phyloP scores from a whole-genome alignment of 352 stramenopile genomes.

The Lagenidium giganteum region DNA sequence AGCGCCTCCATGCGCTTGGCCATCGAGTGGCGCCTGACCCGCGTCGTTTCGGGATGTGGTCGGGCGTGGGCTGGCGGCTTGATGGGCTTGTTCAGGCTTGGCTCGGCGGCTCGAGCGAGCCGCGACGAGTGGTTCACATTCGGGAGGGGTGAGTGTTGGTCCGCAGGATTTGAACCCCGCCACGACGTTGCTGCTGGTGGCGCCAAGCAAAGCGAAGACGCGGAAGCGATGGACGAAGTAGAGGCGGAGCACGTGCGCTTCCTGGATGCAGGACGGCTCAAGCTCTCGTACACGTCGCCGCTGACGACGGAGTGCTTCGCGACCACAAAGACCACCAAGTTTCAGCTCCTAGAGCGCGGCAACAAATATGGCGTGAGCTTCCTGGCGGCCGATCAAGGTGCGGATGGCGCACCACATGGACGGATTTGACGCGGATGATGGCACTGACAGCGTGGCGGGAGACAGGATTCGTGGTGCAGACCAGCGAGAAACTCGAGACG shows the following conservation, averaged over 20 bases:
- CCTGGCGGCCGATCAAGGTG: slow-evolving; percentile 31
- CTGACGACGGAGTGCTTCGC: slow-evolving; percentile 22
- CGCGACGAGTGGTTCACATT: no score
- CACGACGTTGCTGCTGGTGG: no score
- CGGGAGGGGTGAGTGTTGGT: no score
- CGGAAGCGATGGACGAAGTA: no score
- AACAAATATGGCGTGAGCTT: slow-evolving; percentile 59
- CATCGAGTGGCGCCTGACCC: no score
- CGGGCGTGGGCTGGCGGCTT: no score
- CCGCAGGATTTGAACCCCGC: no score
- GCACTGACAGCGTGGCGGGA: no score
- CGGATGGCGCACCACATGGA: slow-evolving; percentile 1
- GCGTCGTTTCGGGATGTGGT: no score
- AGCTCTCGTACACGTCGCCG: slow-evolving; percentile 28
- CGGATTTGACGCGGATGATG: neutral
- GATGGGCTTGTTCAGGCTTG: no score
- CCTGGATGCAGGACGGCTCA: slow-evolving; percentile 56
- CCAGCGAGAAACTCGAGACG: slow-evolving; percentile 24
- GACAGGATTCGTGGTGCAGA: slow-evolving; percentile 38
- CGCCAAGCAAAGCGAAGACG: neutral
- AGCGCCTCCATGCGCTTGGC: slow-evolving; percentile 56
- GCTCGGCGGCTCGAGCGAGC: no score
- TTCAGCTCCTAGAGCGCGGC: slow-evolving; percentile 50
- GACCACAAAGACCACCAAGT: slow-evolving; percentile 30
- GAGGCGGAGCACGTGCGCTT: slow-evolving; percentile 78